phyloP scores from a whole-genome alignment of 768 basidiomycete genomes.

The Paxillus involutus region DNA sequence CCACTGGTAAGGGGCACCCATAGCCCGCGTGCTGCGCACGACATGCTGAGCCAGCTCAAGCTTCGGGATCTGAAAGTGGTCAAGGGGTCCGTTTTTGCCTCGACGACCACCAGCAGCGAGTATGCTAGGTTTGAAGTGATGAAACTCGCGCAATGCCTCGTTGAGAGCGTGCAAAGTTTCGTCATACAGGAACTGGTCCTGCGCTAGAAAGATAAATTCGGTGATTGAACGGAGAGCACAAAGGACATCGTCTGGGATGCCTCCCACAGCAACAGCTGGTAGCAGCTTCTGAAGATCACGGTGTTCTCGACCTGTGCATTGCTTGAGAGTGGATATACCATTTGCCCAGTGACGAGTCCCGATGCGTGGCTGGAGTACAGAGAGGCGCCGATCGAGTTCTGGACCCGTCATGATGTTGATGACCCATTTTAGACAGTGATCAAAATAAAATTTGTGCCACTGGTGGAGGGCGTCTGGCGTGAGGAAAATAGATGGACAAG shows the following conservation, averaged over 20 bases:
- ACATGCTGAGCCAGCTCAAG: constrained; percentile 18
- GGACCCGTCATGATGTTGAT: constrained; percentile 14
- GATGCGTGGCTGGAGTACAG: constrained; percentile 16
- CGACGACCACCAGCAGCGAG: neutral
- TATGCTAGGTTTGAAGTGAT: constrained; percentile 10
- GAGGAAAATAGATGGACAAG: constrained; percentile 20
- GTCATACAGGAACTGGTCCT: constrained; percentile 23
- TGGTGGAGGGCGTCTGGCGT: constrained; percentile 28
- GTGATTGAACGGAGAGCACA: constrained; percentile 33
- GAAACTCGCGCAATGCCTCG: constrained; percentile 5
- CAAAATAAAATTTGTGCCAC: constrained; percentile 25
- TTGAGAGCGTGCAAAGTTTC: constrained; percentile 1
- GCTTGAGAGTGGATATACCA: constrained; percentile 10
- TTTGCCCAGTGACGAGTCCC: constrained; percentile 5
- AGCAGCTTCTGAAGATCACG: constrained; percentile 7
- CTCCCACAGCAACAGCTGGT: constrained; percentile 9
- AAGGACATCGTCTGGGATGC: constrained; percentile 28
- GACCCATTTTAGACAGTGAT: constrained; percentile 15
- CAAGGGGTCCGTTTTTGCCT: constrained; percentile 5
- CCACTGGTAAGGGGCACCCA: constrained; percentile 26
- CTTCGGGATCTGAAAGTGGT: constrained; percentile 9
- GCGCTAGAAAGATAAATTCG: constrained; percentile 39
- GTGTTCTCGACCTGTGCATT: constrained; percentile 3
- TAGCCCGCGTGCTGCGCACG: constrained; percentile 20
- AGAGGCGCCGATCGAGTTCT: constrained; percentile 28